These are phyloP conservation scores for Syzygium aromaticum DNA, from an alignment of 345 rosid species.

Conservation along the genomic window DNA sequence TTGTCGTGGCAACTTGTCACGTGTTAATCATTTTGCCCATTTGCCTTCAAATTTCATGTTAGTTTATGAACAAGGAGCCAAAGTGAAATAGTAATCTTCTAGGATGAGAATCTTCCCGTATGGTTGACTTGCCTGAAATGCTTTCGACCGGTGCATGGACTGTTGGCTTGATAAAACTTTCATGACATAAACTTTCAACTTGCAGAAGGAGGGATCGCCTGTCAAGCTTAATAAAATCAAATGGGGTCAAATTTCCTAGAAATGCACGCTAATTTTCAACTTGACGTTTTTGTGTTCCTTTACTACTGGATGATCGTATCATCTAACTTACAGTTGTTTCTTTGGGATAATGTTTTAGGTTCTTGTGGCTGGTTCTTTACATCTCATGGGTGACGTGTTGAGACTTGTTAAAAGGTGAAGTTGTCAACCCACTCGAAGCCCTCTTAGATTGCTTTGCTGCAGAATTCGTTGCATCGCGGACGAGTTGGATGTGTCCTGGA, in stretches of 20 bases:
- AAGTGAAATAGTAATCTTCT: background rate
- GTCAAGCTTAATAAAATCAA: background rate
- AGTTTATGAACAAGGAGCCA: background rate
- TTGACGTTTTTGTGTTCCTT: background rate
- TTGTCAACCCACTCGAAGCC: background rate
- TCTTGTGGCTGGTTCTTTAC: constrained; percentile 80
- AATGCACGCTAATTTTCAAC: background rate
- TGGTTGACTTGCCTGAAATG: background rate
- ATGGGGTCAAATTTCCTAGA: background rate
- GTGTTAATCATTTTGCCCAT: background rate
- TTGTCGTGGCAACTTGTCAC: constrained; percentile 55
- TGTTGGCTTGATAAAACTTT: background rate
- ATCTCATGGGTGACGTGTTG: constrained; percentile 88
- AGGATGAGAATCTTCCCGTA: background rate
- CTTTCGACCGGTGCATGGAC: background rate
- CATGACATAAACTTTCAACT: background rate
- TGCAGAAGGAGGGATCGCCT: background rate
- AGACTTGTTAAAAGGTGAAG: constrained; percentile 59
- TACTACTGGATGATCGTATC: background rate
- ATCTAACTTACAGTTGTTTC: background rate
- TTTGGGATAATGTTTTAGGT: constrained; percentile 32
- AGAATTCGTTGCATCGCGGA: background rate
- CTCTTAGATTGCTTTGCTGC: background rate
- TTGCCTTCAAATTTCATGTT: background rate
- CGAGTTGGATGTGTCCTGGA: background rate